Percentiles rank a stretch among this genome's conserved stretches.
phyloP scores from a whole-genome alignment of 2,329 filamentous ascomycete species.

The Elsinoe ampelina region DNA sequence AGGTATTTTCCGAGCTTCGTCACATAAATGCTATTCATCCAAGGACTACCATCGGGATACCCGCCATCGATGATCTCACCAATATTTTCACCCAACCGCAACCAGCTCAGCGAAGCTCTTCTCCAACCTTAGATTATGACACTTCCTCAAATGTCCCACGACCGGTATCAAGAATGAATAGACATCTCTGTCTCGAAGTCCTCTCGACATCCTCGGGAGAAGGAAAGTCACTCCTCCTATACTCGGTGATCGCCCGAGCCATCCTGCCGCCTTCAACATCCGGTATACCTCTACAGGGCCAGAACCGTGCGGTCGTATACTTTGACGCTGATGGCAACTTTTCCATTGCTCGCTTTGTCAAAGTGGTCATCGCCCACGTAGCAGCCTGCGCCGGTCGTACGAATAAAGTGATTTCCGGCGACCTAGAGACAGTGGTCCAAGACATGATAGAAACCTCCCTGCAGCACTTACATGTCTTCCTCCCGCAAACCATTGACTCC shows the following conservation, averaged over 20 bases:
- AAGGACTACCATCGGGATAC: conserved; percentile 15
- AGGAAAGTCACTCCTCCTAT: conserved; percentile 52
- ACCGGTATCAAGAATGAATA: not conserved
- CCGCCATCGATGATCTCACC: not conserved
- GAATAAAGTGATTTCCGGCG: not conserved
- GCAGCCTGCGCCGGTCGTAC: not conserved
- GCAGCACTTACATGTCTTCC: conserved; percentile 50
- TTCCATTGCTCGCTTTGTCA: conserved; percentile 39
- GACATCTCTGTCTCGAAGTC: conserved; percentile 43
- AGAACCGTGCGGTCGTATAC: conserved; percentile 43
- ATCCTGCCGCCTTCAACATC: conserved; percentile 38
- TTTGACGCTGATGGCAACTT: conserved; percentile 50
- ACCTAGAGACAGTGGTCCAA: not conserved
- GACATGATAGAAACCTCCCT: conserved; percentile 34
- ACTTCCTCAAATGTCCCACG: not conserved
- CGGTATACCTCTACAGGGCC: conserved; percentile 33
- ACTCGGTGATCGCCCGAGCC: conserved; percentile 44
- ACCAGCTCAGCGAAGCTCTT: not conserved
- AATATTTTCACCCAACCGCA: not conserved
- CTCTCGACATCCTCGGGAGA: conserved; percentile 41
- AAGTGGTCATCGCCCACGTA: conserved; percentile 28
- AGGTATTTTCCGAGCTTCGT: not conserved
- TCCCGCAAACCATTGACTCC: conserved; percentile 42
- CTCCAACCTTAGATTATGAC: not conserved
- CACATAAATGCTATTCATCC: conserved; percentile 25